Conservation (phyloP, 2,329 filamentous ascomycete species). For the Alternaria postmessia region DNA sequence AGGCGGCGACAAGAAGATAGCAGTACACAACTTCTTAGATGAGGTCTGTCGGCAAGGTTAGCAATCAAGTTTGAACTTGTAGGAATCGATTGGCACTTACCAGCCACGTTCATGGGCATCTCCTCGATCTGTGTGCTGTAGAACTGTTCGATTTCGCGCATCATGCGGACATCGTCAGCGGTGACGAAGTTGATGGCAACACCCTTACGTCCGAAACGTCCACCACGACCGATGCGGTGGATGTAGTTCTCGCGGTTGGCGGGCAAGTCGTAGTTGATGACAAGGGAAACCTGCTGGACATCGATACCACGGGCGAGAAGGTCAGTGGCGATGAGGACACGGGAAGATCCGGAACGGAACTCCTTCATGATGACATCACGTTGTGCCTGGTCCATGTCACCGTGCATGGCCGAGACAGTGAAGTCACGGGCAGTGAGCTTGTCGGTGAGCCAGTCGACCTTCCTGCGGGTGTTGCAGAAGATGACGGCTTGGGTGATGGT, state of each 20-base stretch:
- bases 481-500: slow-evolving; percentile 99
- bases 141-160: slow-evolving; percentile 99
- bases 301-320: slow-evolving; percentile 99
- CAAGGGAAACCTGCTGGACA: slow-evolving; percentile 98
- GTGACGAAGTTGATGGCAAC: slow-evolving; percentile 99
- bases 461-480: slow-evolving; percentile 99
- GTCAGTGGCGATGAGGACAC: slow-evolving; percentile 98
- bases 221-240: slow-evolving; percentile 98
- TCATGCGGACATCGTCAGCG: slow-evolving; percentile 98
- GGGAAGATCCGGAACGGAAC: slow-evolving; percentile 97
- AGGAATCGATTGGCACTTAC: slow-evolving; percentile 52
- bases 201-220: slow-evolving; percentile 99
- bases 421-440: slow-evolving; percentile 99
- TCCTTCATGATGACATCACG: slow-evolving; percentile 99
- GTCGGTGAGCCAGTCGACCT: slow-evolving; percentile 99
- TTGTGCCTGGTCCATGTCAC: slow-evolving; percentile 98
- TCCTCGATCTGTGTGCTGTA: slow-evolving; percentile 99
- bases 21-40: slow-evolving; percentile 47
- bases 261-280: slow-evolving; percentile 99
- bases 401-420: slow-evolving; percentile 99
- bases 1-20: slow-evolving; percentile 37
- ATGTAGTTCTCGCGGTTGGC: slow-evolving; percentile 99
- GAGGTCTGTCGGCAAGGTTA: slow-evolving; percentile 43
- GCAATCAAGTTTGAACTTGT: not conserved
- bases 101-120: slow-evolving; percentile 95